These are phyloP conservation scores for Turritis glabra DNA, from an alignment of 345 rosid genomes.

Conservation along the genomic window DNA sequence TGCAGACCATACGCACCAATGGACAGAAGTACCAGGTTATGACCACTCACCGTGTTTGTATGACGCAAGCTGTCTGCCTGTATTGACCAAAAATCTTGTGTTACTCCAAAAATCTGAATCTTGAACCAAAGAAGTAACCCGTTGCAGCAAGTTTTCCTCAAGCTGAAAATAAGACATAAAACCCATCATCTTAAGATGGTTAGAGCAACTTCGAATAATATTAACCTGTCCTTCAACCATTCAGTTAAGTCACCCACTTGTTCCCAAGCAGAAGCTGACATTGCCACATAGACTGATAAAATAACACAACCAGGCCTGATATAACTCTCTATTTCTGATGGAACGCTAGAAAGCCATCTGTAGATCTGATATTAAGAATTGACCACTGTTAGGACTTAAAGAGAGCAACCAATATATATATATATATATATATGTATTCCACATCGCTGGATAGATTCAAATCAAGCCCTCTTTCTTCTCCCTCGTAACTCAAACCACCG, in stretches of 20 bases:
- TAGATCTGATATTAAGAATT: slow-evolving; percentile 54
- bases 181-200: slow-evolving; percentile 29
- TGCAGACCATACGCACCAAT: background rate
- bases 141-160: slow-evolving; percentile 57
- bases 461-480: slow-evolving; percentile 51
- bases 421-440: too few species aligned
- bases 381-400: slow-evolving; percentile 7
- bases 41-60: slow-evolving; percentile 59
- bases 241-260: slow-evolving; percentile 52
- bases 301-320: slow-evolving; percentile 94
- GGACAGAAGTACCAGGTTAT: background rate
- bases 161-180: slow-evolving; percentile 45
- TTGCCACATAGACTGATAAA: slow-evolving; percentile 71
- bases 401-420: too few species aligned
- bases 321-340: slow-evolving; percentile 93
- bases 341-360: slow-evolving; percentile 85
- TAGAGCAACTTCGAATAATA: slow-evolving; percentile 9
- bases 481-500: slow-evolving; percentile 34
- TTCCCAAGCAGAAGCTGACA: slow-evolving; percentile 69
- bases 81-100: slow-evolving; percentile 65
- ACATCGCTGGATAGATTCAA: slow-evolving; percentile 61
- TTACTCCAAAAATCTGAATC: slow-evolving; percentile 72
- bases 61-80: slow-evolving; percentile 68
- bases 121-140: slow-evolving; percentile 53
- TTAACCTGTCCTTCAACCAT: background rate